A percentile compares a stretch with the other conserved stretches of the same genome.
phyloP scores from a whole-genome alignment of 441 rosid species.

The Gossypium laxum region DNA sequence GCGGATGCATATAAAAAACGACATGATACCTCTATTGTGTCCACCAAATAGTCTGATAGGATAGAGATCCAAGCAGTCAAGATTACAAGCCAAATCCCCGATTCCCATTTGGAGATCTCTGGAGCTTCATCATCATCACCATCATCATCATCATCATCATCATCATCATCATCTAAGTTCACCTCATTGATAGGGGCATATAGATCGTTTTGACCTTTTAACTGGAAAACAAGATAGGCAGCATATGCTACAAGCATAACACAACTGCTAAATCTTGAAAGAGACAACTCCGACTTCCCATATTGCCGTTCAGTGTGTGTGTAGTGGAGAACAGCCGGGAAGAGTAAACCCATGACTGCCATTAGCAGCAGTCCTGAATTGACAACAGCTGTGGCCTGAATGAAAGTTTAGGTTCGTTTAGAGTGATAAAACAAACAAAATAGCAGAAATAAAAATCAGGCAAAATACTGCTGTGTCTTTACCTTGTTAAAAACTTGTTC shows the following conservation, averaged over 20 bases:
- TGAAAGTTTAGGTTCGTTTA: slow-evolving; percentile 15
- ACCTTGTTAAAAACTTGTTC: neutral
- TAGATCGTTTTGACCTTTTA: slow-evolving; percentile 41
- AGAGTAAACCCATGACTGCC: slow-evolving; percentile 86
- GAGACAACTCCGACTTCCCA: slow-evolving; percentile 78
- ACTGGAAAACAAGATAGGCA: slow-evolving; percentile 64
- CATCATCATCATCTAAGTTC: slow-evolving; percentile 32
- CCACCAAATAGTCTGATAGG: slow-evolving; percentile 74
- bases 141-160: slow-evolving; percentile 32
- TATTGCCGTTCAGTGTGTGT: slow-evolving; percentile 68
- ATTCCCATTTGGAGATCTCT: slow-evolving; percentile 75
- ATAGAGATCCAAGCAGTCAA: slow-evolving; percentile 74
- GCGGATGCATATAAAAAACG: neutral
- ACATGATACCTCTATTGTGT: slow-evolving; percentile 56
- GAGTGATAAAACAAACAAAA: neutral
- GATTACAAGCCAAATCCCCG: slow-evolving; percentile 58
- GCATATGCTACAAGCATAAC: slow-evolving; percentile 79
- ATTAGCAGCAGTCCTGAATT: slow-evolving; percentile 76
- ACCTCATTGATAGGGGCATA: slow-evolving; percentile 59
- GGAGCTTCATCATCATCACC: slow-evolving; percentile 53
- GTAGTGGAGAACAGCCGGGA: slow-evolving; percentile 78
- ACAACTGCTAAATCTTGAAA: slow-evolving; percentile 88
- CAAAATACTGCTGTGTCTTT: neutral
- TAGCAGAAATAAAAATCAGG: neutral
- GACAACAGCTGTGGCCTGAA: slow-evolving; percentile 60